phyloP scores from a whole-genome alignment of 257 asterid species.

The Lithospermum erythrorhizon region DNA sequence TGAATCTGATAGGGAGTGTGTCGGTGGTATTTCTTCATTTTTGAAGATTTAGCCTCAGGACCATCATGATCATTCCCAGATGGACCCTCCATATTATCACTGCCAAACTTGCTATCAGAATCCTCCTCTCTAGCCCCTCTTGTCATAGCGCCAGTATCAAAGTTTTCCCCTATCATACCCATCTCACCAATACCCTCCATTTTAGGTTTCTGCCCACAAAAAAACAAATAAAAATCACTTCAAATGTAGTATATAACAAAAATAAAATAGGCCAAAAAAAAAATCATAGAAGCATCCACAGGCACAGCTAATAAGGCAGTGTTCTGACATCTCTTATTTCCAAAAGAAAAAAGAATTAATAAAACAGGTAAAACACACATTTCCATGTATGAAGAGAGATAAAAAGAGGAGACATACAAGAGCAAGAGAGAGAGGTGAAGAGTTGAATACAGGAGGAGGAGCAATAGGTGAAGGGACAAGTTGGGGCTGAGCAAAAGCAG shows the following conservation, averaged over 20 bases:
- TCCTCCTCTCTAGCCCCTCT: constrained; percentile 30
- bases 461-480: too few relatives aligned
- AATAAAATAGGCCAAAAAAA: constrained; percentile 9
- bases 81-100: background rate
- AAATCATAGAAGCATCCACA: background rate
- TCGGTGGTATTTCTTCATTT: background rate
- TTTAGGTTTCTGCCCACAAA: constrained; percentile 42
- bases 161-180: constrained; percentile 33
- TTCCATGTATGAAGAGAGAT: background rate
- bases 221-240: background rate
- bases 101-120: constrained; percentile 28
- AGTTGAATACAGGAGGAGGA: too few relatives aligned
- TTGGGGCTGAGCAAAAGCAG: too few relatives aligned
- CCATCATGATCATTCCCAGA: background rate
- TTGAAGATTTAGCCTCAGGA: background rate
- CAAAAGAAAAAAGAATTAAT: too few relatives aligned
- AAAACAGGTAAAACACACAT: background rate
- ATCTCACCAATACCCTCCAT: constrained; percentile 62
- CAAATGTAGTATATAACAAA: constrained; percentile 1
- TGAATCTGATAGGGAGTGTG: background rate
- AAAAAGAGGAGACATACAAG: background rate
- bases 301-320: too few relatives aligned
- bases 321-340: too few relatives aligned
- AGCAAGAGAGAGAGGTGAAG: too few relatives aligned
- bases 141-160: constrained; percentile 25